phyloP scores from a whole-genome alignment of 257 asterid genomes.

The Plantago elongata region DNA sequence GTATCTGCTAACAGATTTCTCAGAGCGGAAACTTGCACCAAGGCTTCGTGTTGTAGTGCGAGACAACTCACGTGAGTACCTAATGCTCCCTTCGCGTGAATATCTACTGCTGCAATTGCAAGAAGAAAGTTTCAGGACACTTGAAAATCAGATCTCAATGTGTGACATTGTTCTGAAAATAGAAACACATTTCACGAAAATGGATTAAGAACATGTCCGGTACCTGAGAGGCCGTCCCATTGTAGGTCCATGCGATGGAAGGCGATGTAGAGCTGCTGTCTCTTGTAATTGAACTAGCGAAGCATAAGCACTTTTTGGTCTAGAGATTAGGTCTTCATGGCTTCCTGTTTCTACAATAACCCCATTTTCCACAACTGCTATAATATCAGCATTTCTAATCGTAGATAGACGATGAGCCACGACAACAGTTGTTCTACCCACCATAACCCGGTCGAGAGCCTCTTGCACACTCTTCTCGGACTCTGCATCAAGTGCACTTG shows the following conservation, averaged over 20 bases:
- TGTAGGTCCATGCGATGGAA: conserved; percentile 61
- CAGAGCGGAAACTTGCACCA: conserved; percentile 94
- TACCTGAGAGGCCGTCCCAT: conserved; percentile 69
- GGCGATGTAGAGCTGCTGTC: conserved; percentile 51
- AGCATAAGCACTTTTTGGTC: conserved; percentile 69
- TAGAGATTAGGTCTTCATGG: conserved; percentile 86
- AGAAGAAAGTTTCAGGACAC: background rate
- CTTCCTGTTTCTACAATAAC: conserved; percentile 75
- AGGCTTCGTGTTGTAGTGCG: conserved; percentile 73
- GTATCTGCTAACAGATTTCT: conserved; percentile 57
- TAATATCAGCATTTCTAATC: conserved; percentile 75
- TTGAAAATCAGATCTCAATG: too few relatives aligned
- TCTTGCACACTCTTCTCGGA: conserved; percentile 93
- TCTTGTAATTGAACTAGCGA: conserved; percentile 89
- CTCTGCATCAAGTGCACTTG: conserved; percentile 97
- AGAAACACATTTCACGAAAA: too few relatives aligned
- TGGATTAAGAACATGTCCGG: too few relatives aligned
- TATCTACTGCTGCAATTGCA: conserved; percentile 43
- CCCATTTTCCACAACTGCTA: conserved; percentile 83
- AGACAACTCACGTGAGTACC: conserved; percentile 69
- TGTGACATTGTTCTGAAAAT: too few relatives aligned
- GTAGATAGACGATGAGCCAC: conserved; percentile 97
- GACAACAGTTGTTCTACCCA: conserved; percentile 80
- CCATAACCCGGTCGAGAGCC: conserved; percentile 96
- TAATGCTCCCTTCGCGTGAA: conserved; percentile 76